Evolutionary conservation across 1,284 basidiomycete species (phyloP).

Genomic region (Rhizoctonia solani): DNA sequence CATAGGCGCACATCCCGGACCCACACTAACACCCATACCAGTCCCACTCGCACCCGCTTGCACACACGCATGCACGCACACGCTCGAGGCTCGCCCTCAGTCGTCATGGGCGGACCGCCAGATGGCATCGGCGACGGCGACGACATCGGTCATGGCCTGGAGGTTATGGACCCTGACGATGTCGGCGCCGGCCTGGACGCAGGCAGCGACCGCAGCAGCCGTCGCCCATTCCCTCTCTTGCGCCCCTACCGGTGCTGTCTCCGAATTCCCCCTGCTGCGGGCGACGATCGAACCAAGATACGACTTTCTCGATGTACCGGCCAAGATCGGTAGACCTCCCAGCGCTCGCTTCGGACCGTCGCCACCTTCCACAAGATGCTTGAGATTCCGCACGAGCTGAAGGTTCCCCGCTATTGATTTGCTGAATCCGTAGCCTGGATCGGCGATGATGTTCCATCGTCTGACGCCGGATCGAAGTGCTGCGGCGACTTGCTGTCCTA

Average conservation of each 20-base stretch:
- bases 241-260: slow-evolving; percentile 51
- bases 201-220: slow-evolving; percentile 75
- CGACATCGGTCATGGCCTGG: slow-evolving; percentile 64
- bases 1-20: no score
- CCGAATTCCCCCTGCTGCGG: slow-evolving; percentile 47
- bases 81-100: no score
- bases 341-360: neutral
- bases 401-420: slow-evolving; percentile 82
- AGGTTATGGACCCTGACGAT: slow-evolving; percentile 88
- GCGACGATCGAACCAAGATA: slow-evolving; percentile 71
- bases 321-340: slow-evolving; percentile 59
- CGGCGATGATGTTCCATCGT: slow-evolving; percentile 88
- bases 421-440: slow-evolving; percentile 96
- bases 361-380: slow-evolving; percentile 49
- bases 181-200: slow-evolving; percentile 73
- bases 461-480: slow-evolving; percentile 82
- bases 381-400: slow-evolving; percentile 62
- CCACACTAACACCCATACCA: no score
- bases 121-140: slow-evolving; percentile 56
- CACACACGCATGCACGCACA: no score
- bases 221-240: slow-evolving; percentile 80
- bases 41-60: no score
- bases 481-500: slow-evolving; percentile 67
- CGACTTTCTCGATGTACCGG: slow-evolving; percentile 83
- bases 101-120: no score